phyloP scores from a whole-genome alignment of 768 basidiomycete genomes.

The Plicaturopsis crispa region DNA sequence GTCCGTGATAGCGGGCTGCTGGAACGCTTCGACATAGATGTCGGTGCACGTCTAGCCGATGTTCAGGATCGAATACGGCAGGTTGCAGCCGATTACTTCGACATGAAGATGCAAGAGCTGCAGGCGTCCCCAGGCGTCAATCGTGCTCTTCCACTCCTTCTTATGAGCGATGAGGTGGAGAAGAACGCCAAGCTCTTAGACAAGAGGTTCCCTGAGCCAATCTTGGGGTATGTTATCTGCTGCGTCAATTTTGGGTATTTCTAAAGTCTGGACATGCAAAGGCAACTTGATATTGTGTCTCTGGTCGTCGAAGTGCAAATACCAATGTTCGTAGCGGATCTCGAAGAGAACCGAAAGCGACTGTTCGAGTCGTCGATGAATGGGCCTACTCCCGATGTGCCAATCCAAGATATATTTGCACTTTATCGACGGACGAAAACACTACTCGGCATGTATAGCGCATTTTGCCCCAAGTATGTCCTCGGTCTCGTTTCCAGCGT shows the following conservation, averaged over 20 bases:
- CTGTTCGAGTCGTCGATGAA: constrained; percentile 81
- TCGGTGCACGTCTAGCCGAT: constrained; percentile 57
- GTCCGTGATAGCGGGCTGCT: constrained; percentile 65
- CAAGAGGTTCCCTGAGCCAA: constrained; percentile 78
- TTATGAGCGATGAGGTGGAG: constrained; percentile 87
- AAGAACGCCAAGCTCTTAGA: constrained; percentile 77
- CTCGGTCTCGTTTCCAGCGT: not conserved
- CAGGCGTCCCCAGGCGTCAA: constrained; percentile 71
- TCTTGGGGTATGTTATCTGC: constrained; percentile 57
- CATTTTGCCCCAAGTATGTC: constrained; percentile 74
- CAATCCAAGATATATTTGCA: constrained; percentile 85
- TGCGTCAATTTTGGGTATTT: constrained; percentile 1
- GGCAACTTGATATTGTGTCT: constrained; percentile 69
- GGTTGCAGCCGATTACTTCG: constrained; percentile 56
- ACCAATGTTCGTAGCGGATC: constrained; percentile 58
- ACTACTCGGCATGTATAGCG: constrained; percentile 70
- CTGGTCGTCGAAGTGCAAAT: constrained; percentile 62
- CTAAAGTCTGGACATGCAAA: constrained; percentile 17
- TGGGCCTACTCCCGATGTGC: constrained; percentile 79
- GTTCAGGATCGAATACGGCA: constrained; percentile 58
- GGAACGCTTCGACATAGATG: constrained; percentile 68
- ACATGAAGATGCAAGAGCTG: constrained; percentile 53
- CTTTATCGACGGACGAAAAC: constrained; percentile 76
- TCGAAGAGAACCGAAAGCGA: constrained; percentile 64
- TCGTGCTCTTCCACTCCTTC: constrained; percentile 68